Evolutionary conservation across 139 green algal genomes (phyloP).

Genomic region (Tetradesmus lagerheimii): DNA sequence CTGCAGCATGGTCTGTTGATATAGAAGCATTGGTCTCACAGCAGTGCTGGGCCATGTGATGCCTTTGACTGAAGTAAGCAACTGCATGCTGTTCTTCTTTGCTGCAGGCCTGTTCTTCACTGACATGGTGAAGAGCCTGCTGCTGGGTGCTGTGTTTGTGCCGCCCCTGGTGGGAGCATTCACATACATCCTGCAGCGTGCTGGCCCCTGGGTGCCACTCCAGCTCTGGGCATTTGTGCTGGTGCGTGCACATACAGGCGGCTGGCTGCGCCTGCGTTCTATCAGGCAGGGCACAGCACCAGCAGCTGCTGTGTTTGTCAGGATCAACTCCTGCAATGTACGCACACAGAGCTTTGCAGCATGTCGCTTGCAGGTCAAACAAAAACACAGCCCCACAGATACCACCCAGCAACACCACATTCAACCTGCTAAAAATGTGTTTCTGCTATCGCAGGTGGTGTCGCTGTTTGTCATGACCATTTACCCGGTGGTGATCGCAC

Average conservation of each 20-base stretch:
- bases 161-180: slow-evolving; percentile 81
- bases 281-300: background rate
- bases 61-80: no score
- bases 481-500: slow-evolving; percentile 73
- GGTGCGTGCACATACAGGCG: slow-evolving; percentile 34
- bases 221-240: slow-evolving; percentile 92
- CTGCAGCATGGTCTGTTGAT: no score
- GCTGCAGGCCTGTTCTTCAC: slow-evolving; percentile 71
- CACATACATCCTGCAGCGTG: slow-evolving; percentile 74
- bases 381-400: no score
- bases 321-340: no score
- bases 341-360: no score
- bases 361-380: no score
- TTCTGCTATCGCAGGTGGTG: slow-evolving; percentile 40
- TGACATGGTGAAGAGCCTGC: slow-evolving; percentile 67
- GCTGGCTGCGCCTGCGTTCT: background rate
- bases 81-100: no score
- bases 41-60: no score
- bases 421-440: no score
- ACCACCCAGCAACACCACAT: no score
- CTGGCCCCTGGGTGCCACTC: slow-evolving; percentile 73
- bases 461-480: slow-evolving; percentile 84
- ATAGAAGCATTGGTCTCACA: no score
- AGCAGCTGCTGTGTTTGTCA: background rate
- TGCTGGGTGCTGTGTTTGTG: slow-evolving; percentile 72